Base-by-base conservation (phyloP, 768 basidiomycete species). In the Trametes cinnabarina region DNA sequence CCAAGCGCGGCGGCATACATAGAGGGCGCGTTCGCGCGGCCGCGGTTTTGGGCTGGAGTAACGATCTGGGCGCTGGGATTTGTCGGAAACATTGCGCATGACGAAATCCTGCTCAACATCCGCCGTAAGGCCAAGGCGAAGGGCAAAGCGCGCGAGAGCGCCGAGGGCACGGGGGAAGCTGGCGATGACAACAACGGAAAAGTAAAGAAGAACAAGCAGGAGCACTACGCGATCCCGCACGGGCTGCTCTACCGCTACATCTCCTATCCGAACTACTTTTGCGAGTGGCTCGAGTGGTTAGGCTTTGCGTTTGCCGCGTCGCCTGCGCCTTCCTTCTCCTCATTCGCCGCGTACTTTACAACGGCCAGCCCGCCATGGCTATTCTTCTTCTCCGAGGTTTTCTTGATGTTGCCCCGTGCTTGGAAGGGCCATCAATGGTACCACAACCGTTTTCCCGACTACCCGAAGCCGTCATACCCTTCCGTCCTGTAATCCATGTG, bases 241-340 rank as follows among this genome's bases (percentile, higher is more conserved):
- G 92, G 90, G 0, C 80, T 83, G 20, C 74, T 96, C 17, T 97
- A 89, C 77, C 65, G 70, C 41, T 86, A 82, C 67, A 76, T 98
- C 65, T 92, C 93, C 6, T 96, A 87, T 74, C 96, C 96, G 10
- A 94, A 97, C 71, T 98, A 98, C 74, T 74, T 93, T 19, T 93
- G 88, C 73, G 96, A 98, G 69, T 98, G 96, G 96, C 57, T 88
- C 54, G 96, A 98, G 73, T 98, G 95, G 94, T 63, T 84, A 10
- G 93, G 90, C 8, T 98, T 88, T 70, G 88, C 92, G 1, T 69
- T 97, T 37, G 90, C 91, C 6, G 82, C 90, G 3, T 74, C 82
- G 5, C 83, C 86, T 1, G 8, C 78, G 0, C 82, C 68, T 9
- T 62, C 68, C 9, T 50, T 73, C 66, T 57, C 66, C 44, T 68